Conservation (phyloP, 108 stramenopile species). For the Nitzschia palea region DNA sequence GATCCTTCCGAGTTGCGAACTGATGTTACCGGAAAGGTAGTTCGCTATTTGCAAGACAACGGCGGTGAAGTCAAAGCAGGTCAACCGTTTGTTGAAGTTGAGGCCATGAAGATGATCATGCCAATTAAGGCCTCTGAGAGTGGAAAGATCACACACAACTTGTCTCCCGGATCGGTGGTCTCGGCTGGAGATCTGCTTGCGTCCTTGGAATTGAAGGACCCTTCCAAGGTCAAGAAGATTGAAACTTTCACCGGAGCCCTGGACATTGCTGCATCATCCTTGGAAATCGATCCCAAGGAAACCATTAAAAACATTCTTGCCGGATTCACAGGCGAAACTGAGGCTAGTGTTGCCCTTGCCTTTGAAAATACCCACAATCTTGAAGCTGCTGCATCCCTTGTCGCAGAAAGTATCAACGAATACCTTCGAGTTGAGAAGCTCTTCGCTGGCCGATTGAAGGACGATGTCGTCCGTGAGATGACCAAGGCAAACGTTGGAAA, state of each 20-base stretch:
- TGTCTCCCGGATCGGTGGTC: conserved; percentile 95
- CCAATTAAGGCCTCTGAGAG: conserved; percentile 93
- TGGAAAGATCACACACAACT: conserved; percentile 90
- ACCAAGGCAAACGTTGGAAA: conserved; percentile 81
- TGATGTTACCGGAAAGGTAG: conserved; percentile 98
- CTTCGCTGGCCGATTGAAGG: conserved; percentile 80
- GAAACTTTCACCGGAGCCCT: conserved; percentile 76
- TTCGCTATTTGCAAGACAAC: conserved; percentile 95
- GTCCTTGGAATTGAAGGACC: conserved; percentile 91
- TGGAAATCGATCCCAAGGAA: conserved; percentile 41
- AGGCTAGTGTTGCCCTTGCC: conserved; percentile 49
- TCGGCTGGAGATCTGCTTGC: conserved; percentile 95
- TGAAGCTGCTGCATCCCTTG: conserved; percentile 55
- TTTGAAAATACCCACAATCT: conserved; percentile 48
- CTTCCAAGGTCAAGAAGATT: conserved; percentile 95
- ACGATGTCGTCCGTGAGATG: conserved; percentile 88
- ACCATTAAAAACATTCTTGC: conserved; percentile 70
- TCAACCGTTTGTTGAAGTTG: conserved; percentile 93
- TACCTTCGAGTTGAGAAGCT: conserved; percentile 86
- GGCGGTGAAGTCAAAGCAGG: conserved; percentile 88
- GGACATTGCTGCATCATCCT: conserved; percentile 49
- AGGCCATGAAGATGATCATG: conserved; percentile 98
- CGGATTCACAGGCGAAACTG: conserved; percentile 70
- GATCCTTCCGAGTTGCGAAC: conserved; percentile 96
- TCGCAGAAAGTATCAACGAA: conserved; percentile 65